Evolutionary conservation across 805 yeast genomes (phyloP), one percentile per base, ranked within the genome.

Genomic region (Myxozyma vanderwaltii): DNA sequence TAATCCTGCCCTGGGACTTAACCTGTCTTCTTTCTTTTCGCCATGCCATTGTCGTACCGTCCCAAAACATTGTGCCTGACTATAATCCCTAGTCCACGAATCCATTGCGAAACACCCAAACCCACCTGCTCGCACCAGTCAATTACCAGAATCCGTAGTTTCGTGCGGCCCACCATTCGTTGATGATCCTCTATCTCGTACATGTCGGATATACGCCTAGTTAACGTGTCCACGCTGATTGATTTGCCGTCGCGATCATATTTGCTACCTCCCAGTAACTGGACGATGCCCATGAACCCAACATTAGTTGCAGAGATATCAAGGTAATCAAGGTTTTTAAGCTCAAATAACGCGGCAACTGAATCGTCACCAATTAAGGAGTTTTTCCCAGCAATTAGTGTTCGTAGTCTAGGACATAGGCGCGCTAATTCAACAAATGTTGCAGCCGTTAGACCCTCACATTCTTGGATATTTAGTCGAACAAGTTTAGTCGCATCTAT

Each of bases 11-110:
- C 19, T 38, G 15, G 6, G 15, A 12, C 10, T 38, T 38, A 45
- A n/a, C 7, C 33, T 21, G 24, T 47, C 36, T 40, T 23, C 21
- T 36, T 44, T 29, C 31, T 17, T 15, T 24, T 52, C 51, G 17
- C 33, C 12, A 21, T 23, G 15, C 23, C 39, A 38, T 44, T 23
- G 19, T 52, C 56, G 39, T 54, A 54, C 58, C 46, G 38, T 10
- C 40, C 41, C 7, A 49, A 48, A 8, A 54, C 4, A 41, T 55
- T 54, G 24, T 55, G 59, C 36, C 33, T 50, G 13, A 55, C 59
- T 6, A 19, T 27, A 19, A 55, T 36, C 5, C 59, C 59, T 12
- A 55, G 29, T 4, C 54, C 23, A n/a, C 59, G 44, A 12, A 55
- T 27, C 59, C 59, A 55, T n/a, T 21, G 39, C 13, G 54, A 41